Percentiles rank a stretch among this genome's conserved stretches.
Evolutionary conservation across 148 eudicot species (phyloP).

Genomic region (Pharnaceum exiguum): DNA sequence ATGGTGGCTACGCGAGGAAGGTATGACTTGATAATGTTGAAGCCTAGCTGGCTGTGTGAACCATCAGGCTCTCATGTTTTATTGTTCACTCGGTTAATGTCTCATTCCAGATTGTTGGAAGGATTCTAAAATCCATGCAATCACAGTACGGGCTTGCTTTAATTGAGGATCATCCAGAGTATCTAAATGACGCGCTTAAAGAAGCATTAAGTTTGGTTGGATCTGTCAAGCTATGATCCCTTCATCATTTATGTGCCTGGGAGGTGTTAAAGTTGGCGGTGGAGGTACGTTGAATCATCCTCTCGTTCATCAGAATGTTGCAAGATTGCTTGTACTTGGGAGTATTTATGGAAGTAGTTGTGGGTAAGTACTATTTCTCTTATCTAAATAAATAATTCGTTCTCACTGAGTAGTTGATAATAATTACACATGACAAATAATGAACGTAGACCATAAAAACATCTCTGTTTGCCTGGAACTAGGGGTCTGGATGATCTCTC

Average conservation of each 20-base stretch:
- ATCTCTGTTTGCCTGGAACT: no score
- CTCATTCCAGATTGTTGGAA: constrained; percentile 66
- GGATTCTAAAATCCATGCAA: constrained; percentile 55
- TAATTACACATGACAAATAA: no score
- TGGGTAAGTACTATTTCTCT: no score
- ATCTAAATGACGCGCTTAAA: constrained; percentile 49
- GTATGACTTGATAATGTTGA: no score
- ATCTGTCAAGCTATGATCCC: constrained; percentile 45
- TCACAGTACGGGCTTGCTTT: constrained; percentile 42
- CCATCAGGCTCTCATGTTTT: not conserved
- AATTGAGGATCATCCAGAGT: constrained; percentile 61
- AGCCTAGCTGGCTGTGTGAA: no score
- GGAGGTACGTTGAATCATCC: not conserved
- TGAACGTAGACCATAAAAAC: no score
- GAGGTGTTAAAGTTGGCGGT: no score
- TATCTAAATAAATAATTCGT: no score
- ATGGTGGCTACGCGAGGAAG: constrained; percentile 94
- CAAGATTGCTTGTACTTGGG: no score
- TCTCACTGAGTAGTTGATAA: no score
- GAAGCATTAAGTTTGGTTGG: constrained; percentile 74
- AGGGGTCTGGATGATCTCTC: no score
- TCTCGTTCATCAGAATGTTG: not conserved
- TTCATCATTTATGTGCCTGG: not conserved
- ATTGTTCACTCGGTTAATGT: not conserved
- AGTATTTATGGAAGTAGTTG: no score